Evolutionary conservation across 2,329 filamentous ascomycete species (phyloP), one percentile per base, ranked within the genome.

Genomic region (Stachybotrys chlorohalonatus): DNA sequence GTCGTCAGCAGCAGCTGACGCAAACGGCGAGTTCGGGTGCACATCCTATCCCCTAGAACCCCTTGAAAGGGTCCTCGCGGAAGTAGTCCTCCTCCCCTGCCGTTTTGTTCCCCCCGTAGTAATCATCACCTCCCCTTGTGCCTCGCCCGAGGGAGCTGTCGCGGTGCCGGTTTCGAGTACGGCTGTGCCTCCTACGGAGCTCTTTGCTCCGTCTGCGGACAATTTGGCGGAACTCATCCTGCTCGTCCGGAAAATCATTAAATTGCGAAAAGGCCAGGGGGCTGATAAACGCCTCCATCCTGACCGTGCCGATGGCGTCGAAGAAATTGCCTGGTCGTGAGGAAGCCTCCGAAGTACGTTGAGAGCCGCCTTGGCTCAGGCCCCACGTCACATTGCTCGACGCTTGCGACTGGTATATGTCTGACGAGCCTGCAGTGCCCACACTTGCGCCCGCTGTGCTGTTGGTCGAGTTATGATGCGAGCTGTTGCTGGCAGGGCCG

Each of bases 201-300:
- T 83, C 81, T 64, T 82, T 83, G 67, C 79, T 84, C 42, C 80
- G 72, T 55, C 79, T 69, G 9, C 81, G 73, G 5, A 73, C 72
- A 6, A 72, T 67, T 50, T 75, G 73, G 52, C 73, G 70, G 57
- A 75, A 71, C 58, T 82, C 79, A 30, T 81, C 78, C 24, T 73
- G 68, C 58, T 81, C 79, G 53, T 78, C 73, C 0, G 74, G 71
- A 47, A 73, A 69, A 11, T 79, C 76, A 11, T 73, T 71, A 53
- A 77, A 72, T 31, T 73, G 72, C 2, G 73, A 73, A 57, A 77
- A 74, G 1, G 80, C 74, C 11, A 85, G 68, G 0, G 83, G 83
- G 62, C 77, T 84, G 61, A 99, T 95, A 68, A 97, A 99, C 0
- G 94, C 94, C 70, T 97, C 93, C 93, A 99, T 97, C 31, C 94